These are phyloP conservation scores for Hyparrhenia diplandra DNA, from an alignment of 176 grass and related monocot genomes.

Conservation along the genomic window DNA sequence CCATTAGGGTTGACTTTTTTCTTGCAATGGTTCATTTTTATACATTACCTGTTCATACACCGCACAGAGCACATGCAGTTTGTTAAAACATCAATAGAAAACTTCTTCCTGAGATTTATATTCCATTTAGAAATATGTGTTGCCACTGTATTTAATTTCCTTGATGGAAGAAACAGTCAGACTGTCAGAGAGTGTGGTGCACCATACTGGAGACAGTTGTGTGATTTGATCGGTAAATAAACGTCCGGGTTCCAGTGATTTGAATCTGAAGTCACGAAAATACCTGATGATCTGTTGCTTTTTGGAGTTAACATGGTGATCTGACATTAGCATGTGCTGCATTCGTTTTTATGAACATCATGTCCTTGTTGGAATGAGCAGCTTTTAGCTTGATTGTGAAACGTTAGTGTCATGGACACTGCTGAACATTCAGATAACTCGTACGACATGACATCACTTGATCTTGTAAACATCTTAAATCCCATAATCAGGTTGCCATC, in stretches of 20 bases:
- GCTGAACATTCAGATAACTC: not conserved
- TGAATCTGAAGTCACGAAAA: not conserved
- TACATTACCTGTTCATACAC: not conserved
- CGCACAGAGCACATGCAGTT: conserved; percentile 5
- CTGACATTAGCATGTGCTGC: not conserved
- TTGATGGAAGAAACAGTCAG: not conserved
- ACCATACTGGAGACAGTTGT: not conserved
- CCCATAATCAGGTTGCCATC: not conserved
- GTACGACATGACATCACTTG: not conserved
- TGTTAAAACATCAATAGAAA: not conserved
- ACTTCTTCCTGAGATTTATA: not conserved
- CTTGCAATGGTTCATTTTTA: not conserved
- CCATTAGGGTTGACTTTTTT: conserved; percentile 6
- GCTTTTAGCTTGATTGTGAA: not conserved
- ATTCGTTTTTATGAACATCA: not conserved
- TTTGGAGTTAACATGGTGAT: not conserved
- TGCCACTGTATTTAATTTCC: not conserved
- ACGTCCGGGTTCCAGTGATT: too few species aligned
- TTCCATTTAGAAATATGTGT: not conserved
- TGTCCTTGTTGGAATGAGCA: not conserved
- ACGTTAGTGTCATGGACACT: not conserved
- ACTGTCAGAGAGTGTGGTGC: not conserved
- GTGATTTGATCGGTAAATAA: too few species aligned
- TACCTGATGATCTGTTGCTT: not conserved
- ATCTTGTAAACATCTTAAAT: not conserved